phyloP scores from a whole-genome alignment of 208 protist species.

The Angomonas desouzai region DNA sequence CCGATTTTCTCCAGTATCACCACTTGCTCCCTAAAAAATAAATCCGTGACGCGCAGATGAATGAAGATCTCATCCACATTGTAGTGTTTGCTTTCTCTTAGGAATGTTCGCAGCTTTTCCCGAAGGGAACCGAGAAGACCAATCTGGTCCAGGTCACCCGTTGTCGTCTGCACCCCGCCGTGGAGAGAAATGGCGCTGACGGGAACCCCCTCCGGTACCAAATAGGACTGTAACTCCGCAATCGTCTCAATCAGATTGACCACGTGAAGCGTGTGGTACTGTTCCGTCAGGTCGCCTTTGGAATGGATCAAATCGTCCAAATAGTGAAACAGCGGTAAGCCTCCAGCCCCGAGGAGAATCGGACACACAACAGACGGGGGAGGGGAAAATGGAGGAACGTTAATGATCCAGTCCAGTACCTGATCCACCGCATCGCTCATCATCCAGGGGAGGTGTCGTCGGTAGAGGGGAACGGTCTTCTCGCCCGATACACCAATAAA shows the following conservation, averaged over 20 bases:
- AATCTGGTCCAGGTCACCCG: constrained; percentile 13
- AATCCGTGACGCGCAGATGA: constrained; percentile 24
- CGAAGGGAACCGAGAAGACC: constrained; percentile 39
- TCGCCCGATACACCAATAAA: not conserved
- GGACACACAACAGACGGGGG: constrained; percentile 8
- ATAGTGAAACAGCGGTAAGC: constrained; percentile 10
- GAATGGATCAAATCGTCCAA: constrained; percentile 1
- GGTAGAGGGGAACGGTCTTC: not conserved
- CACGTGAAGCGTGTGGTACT: constrained; percentile 17
- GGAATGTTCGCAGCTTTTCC: constrained; percentile 31
- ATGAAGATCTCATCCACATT: constrained; percentile 25
- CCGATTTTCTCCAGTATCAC: constrained; percentile 25
- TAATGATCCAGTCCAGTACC: constrained; percentile 16
- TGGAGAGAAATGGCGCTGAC: not conserved
- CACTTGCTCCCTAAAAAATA: constrained; percentile 40
- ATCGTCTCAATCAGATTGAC: constrained; percentile 5
- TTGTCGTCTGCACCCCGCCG: constrained; percentile 5
- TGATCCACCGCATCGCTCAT: constrained; percentile 16
- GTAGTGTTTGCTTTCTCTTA: constrained; percentile 27
- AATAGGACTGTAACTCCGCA: constrained; percentile 14
- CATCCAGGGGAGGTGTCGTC: constrained; percentile 45
- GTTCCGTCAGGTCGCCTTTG: not conserved
- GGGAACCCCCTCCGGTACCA: constrained; percentile 1
- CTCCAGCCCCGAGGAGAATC: constrained; percentile 15
- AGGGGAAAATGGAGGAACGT: not conserved